Evolutionary conservation across 768 basidiomycete species (phyloP).

Genomic region (Lenzites betulinus): DNA sequence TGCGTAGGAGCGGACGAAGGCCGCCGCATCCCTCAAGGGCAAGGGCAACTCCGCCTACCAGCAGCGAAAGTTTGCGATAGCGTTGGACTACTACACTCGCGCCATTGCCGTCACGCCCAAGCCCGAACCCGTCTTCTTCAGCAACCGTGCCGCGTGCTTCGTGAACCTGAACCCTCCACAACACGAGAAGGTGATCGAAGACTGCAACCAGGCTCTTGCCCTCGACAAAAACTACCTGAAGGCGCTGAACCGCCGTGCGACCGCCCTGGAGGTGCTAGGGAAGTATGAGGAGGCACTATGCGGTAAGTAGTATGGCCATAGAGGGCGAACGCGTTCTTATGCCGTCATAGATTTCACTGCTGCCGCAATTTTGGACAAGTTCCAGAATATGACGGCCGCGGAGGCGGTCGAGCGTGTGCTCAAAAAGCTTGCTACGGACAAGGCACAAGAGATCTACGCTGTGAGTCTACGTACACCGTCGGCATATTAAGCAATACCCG

Average conservation of each 20-base stretch:
- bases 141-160: constrained; percentile 97
- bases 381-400: constrained; percentile 79
- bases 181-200: constrained; percentile 77
- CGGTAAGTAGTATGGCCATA: constrained; percentile 47
- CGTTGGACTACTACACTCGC: constrained; percentile 68
- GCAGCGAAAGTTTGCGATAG: constrained; percentile 56
- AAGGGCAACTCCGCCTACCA: constrained; percentile 75
- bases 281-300: constrained; percentile 76
- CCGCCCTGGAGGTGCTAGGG: constrained; percentile 77
- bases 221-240: constrained; percentile 88
- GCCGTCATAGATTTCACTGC: constrained; percentile 81
- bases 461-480: constrained; percentile 40
- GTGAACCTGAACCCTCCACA: constrained; percentile 88
- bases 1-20: constrained; percentile 60
- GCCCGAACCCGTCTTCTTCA: constrained; percentile 91
- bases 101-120: constrained; percentile 75
- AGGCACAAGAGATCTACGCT: constrained; percentile 70
- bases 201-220: constrained; percentile 87
- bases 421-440: constrained; percentile 74
- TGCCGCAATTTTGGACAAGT: constrained; percentile 92
- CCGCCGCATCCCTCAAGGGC: constrained; percentile 66
- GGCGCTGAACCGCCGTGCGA: constrained; percentile 86
- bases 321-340: too few relatives aligned
- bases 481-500: too few relatives aligned
- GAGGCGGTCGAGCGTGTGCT: constrained; percentile 90